Evolutionary conservation across 1,284 basidiomycete genomes (phyloP), one percentile per base, ranked within the genome.

Genomic region (Cryptococcus deneoformans): DNA sequence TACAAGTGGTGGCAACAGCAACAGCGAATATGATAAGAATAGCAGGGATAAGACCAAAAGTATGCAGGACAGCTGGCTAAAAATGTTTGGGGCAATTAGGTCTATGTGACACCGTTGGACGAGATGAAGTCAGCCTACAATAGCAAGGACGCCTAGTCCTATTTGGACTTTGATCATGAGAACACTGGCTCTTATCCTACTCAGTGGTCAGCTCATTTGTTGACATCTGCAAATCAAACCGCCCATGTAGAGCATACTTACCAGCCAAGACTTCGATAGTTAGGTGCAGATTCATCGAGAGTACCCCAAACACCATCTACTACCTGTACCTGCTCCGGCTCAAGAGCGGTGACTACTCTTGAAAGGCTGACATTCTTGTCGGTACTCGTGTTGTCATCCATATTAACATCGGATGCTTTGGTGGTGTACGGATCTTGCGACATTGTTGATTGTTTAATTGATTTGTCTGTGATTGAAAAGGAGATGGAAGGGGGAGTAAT

Each of bases 251-350:
- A 20, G 20, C 20, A 20, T 20, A 62, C 62, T 53, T 52, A 67
- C 73, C 71, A 73, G 36, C 69, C 67, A 2, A 73, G 58, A 44
- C 66, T 70, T 45, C 68, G 60, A 56, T 76, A 76, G 52, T 74
- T 73, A 6, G 73, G 72, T n/a, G 68, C 70, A 35, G 61, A 56
- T 43, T 66, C 72, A 24, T 64, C 66, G 24, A 71, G 57, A 20
- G 64, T 63, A 40, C 73, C 73, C 68, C 72, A 76, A 2, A 76
- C 73, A 16, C 70, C 72, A 60, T 75, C 73, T 16, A 63, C 60
- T 2, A 59, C 46, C 34, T 45, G 50, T 20, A 7, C n/a, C 12
- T 20, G 12, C 12, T 14, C 24, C 24, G 43, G 24, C 7, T 20
- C 12, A 7, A 7, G 43, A 44, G 43, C 43, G 24, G 43, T n/a